Percentiles rank a stretch among this genome's conserved stretches.
Evolutionary conservation across 1,284 basidiomycete species (phyloP).

Genomic region (Pterula multifida): DNA sequence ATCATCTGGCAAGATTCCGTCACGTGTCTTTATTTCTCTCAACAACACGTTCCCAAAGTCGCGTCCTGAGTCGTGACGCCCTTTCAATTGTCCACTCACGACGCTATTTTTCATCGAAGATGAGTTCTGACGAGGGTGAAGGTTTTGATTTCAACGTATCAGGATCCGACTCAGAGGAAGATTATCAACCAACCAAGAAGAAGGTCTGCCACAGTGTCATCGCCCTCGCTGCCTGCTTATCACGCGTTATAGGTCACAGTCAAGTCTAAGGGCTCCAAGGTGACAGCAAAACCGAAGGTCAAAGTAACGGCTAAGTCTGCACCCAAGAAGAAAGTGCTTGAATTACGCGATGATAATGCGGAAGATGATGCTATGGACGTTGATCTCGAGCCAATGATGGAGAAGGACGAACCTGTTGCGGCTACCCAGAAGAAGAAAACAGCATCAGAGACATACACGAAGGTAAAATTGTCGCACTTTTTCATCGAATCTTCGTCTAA

Average conservation of each 20-base stretch:
- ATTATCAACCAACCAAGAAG: slow-evolving; percentile 48
- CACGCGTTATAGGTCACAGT: slow-evolving; percentile 13
- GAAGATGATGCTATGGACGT: slow-evolving; percentile 30
- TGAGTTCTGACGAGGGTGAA: slow-evolving; percentile 56
- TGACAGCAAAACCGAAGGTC: slow-evolving; percentile 14
- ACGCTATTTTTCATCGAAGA: slow-evolving; percentile 12
- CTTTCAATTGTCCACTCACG: background rate
- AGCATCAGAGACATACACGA: slow-evolving; percentile 87
- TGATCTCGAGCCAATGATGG: slow-evolving; percentile 25
- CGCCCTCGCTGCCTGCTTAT: slow-evolving; percentile 5
- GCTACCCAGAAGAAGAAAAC: slow-evolving; percentile 59
- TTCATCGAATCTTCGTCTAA: slow-evolving; percentile 5
- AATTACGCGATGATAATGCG: slow-evolving; percentile 48
- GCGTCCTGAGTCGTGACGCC: background rate
- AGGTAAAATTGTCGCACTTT: slow-evolving; percentile 34
- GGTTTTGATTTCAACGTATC: slow-evolving; percentile 50
- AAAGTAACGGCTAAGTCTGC: slow-evolving; percentile 27
- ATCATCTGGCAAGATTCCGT: background rate
- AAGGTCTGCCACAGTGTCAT: slow-evolving; percentile 28
- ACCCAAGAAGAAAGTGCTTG: slow-evolving; percentile 45
- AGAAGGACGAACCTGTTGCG: slow-evolving; percentile 15
- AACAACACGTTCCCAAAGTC: background rate
- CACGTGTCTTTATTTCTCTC: background rate
- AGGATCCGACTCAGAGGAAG: slow-evolving; percentile 51
- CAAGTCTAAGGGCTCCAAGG: slow-evolving; percentile 17